Conservation (phyloP, 2,329 filamentous ascomycete species). For the Uncinocarpus reesii region DNA sequence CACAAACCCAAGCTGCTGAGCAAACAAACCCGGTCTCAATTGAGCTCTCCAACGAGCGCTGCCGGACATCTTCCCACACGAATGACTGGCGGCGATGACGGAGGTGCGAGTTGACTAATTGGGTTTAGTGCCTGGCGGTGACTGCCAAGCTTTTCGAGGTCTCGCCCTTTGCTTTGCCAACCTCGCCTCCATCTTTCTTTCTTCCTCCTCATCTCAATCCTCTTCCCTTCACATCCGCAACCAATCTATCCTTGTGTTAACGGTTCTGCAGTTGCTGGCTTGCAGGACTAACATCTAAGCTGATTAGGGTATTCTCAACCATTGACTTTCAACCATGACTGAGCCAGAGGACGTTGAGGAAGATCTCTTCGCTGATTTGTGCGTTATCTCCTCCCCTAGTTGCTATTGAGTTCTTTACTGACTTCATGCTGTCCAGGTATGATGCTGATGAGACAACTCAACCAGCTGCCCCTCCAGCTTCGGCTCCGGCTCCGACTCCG, state of each 20-base stretch:
- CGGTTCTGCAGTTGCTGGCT: no score
- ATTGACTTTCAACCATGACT: conserved; percentile 49
- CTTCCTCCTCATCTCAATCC: conserved; percentile 15
- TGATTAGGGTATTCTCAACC: not conserved
- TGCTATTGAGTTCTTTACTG: not conserved
- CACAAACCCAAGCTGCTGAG: not conserved
- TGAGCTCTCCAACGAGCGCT: not conserved
- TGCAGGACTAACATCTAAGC: not conserved
- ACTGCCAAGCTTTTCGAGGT: conserved; percentile 5
- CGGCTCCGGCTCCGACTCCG: no score
- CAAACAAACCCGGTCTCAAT: not conserved
- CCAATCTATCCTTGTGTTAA: no score
- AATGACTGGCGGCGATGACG: not conserved
- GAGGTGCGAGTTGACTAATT: conserved; percentile 11
- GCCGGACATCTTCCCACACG: not conserved
- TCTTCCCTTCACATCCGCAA: no score
- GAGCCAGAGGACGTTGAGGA: conserved; percentile 78
- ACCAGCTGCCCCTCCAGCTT: conserved; percentile 21
- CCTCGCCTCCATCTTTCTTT: conserved; percentile 15
- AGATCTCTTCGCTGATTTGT: conserved; percentile 94
- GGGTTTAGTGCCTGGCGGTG: conserved; percentile 13
- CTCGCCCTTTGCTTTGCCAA: not conserved
- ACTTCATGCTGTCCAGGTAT: conserved; percentile 42
- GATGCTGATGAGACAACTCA: conserved; percentile 52
- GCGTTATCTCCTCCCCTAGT: conserved; percentile 33